Percentiles rank a stretch among this genome's conserved stretches.
Conservation (phyloP, 371 early-diverging fungal species). For the Apophysomyces elegans region DNA sequence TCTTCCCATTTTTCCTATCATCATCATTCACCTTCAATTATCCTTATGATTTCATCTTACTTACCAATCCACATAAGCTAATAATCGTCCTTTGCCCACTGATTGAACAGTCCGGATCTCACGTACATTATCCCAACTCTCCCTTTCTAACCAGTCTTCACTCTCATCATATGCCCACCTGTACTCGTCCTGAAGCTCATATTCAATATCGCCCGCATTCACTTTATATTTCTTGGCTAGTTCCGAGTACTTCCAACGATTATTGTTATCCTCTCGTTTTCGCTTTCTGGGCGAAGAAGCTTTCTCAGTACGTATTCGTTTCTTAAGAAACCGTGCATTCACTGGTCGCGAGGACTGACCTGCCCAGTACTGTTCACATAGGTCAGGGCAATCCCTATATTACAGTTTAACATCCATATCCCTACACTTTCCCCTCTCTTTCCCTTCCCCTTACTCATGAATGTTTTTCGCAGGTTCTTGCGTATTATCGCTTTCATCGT, state of each 20-base stretch:
- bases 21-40: neutral
- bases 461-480: conserved; percentile 28
- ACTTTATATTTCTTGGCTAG: conserved; percentile 7
- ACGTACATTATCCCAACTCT: conserved; percentile 22
- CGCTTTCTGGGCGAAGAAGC: neutral
- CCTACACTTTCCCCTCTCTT: neutral
- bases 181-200: conserved; percentile 11
- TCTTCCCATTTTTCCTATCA: conserved; percentile 35
- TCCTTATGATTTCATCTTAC: neutral
- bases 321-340: conserved; percentile 18
- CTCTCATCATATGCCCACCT: conserved; percentile 7
- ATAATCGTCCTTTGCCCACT: conserved; percentile 13
- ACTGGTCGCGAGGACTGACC: conserved; percentile 12
- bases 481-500: conserved; percentile 79
- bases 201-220: neutral
- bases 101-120: conserved; percentile 25
- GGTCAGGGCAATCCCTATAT: conserved; percentile 31
- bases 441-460: conserved; percentile 29
- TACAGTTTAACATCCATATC: neutral
- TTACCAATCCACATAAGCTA: conserved; percentile 40
- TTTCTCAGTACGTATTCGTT: neutral
- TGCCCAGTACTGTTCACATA: conserved; percentile 37
- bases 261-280: neutral
- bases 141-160: neutral
- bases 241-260: neutral